Base-by-base conservation (phyloP, 129 eudicot species). In the Escallonia herrerae region DNA sequence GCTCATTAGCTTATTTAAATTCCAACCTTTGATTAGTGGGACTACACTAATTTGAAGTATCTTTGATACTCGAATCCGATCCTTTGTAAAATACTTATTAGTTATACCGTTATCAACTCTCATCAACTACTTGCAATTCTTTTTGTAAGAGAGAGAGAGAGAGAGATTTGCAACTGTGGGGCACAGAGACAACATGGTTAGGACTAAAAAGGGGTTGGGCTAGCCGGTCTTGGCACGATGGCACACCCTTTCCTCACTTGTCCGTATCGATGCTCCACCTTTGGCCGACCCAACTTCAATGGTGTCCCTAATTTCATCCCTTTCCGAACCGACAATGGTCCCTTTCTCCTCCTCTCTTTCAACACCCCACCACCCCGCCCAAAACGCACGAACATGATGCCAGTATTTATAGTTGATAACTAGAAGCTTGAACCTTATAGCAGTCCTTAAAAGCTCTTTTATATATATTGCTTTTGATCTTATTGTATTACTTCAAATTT, bases 241-340 rank as follows among this genome's bases (percentile, higher is more conserved):
- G 52, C 58, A 52, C 69, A 9, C 67, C 68, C 62, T 62, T 71
- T 62, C 52, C 74, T 69, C 51, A 45, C 42, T 59, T 39, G 74
- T 69, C 74, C 43, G 44, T 59, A 9, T 61, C 73, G 8, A 6
- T 75, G 75, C 67, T 51, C 59, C 75, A 51, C 75, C 54, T 75
- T 75, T 61, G 40, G 47, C 80, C 80, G 65, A 75, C 80, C 75
- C 45, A 75, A 61, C 70, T 69, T 76, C 75, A 62, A 76, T 63
- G 70, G 42, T 58, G 58, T 68, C 66, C 57, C 44, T 60, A 47
- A 14, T 10, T 39, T 40, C 45, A 45, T 72, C 70, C 48, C 64
- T 37, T 64, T 58, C 70, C 10, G n/a, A 38, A 40, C 80, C 79
- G 69, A 67, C 73, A 67, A 15, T 15, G 9, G 5, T 67, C 67